Evolutionary conservation across 129 eudicot species (phyloP).

Genomic region (Apium graveolens): DNA sequence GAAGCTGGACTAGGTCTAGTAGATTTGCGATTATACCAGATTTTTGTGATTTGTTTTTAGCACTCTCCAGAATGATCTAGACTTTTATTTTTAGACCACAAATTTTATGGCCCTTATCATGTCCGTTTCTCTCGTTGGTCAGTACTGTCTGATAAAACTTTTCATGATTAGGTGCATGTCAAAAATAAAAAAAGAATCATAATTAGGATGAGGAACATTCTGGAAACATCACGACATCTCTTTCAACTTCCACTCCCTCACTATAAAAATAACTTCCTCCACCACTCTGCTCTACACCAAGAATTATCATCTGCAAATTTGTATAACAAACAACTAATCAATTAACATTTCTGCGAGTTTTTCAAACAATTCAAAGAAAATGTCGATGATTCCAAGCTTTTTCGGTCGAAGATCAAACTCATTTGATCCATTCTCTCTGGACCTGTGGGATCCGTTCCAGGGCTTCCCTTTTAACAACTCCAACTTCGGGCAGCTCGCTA

Average conservation of each 20-base stretch:
- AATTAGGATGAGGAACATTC: background rate
- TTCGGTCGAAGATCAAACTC: constrained; percentile 35
- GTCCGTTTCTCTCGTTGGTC: no score
- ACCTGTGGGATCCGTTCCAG: constrained; percentile 50
- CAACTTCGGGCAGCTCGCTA: background rate
- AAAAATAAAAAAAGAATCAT: no score
- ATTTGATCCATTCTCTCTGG: constrained; percentile 53
- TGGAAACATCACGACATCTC: background rate
- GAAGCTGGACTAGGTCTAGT: background rate
- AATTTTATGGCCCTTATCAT: background rate
- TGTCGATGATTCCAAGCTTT: constrained; percentile 53
- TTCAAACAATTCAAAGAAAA: background rate
- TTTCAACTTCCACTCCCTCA: background rate
- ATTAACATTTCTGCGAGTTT: background rate
- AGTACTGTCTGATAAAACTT: no score
- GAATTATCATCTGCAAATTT: background rate
- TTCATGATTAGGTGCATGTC: no score
- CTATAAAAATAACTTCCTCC: background rate
- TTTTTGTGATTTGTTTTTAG: no score
- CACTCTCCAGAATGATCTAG: background rate
- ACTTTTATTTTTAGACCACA: background rate
- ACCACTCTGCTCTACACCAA: background rate
- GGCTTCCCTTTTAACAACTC: constrained; percentile 20
- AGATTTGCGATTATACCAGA: background rate
- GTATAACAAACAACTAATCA: background rate